Evolutionary conservation across 306 rosid species (phyloP), one percentile per base, ranked within the genome.

Genomic region (Cucurbita maxima): DNA sequence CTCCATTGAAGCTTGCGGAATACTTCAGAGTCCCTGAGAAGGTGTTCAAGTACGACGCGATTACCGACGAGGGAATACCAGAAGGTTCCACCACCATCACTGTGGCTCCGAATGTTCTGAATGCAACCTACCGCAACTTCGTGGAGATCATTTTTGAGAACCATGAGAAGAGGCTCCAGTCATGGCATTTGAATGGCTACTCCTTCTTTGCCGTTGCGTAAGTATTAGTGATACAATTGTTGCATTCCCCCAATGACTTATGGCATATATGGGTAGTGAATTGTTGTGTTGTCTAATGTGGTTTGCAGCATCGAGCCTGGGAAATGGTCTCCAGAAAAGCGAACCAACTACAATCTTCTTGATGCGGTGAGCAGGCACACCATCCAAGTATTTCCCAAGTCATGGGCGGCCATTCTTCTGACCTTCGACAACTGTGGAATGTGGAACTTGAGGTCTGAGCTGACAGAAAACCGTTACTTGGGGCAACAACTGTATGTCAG

Each of bases 1-100:
- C 98, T 7, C 98, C 96, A 0, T 3, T 88, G n/a, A 92, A 92
- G 85, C 85, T 92, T 30, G 96, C 96, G 0, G 96, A 92, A 71
- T 92, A 88, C 79, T 92, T 6, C 25, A 79, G 78, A 3, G 18
- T 83, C 0, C 4, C 44, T 0, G 76, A 83, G 0, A 88, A 83
- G 79, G 78, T 87, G 18, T 90, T 90, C 83, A 86, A 88, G 22
- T 78, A 81, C 52, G 78, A 88, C 52, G 5, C 1, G n/a, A 87
- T 88, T 52, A 4, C 58, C 0, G 88, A 87, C 53, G 60, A 41
- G 0, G 59, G 59, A 55, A 86, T 88, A 5, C 48, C 37, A 0
- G 18, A 55, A 2, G 11, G 45, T 12, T 47, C 73, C 14, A 60
- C 4, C 3, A 41, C 40, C 4, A 3, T 83, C 40, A 75, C 16